Base-by-base conservation (phyloP, 352 stramenopile species). In the Thalassiosira mediterranea region DNA sequence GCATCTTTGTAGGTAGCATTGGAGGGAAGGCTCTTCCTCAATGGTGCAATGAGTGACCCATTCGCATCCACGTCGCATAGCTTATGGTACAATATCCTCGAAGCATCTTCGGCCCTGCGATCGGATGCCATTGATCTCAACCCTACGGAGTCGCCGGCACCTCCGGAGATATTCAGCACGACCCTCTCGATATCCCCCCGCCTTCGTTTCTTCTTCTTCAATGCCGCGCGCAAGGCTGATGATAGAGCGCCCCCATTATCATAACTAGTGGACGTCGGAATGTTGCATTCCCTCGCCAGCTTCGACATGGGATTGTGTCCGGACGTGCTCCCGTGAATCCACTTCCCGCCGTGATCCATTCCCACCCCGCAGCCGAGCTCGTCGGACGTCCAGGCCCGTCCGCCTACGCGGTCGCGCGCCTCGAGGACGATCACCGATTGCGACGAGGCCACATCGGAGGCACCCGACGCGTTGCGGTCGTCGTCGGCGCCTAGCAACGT, bases 321-420 rank as follows among this genome's bases (percentile, higher is more conserved):
- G 13, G 51, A 59, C 51, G 51, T 59, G 28, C 51, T 59, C 21
- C 51, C 51, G 28, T 59, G 51, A 5, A 59, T 38, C 51, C 51
- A 59, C 28, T 38, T 31, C 4, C 13, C 51, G 4, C 51, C 51
- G 51, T 59, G 51, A 21, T 59, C 51, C 21, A 59, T 7, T 17
- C 7, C 8, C 4, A 38, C 7, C 7, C 51, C 51, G 28, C 51
- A 59, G 4, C 19, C 7, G 4, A 59, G 28, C 28, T 59, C 51
- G 19, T 59, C 51, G 5, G 51, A 59, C 51, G 51, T 38, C 51
- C 25, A 59, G 19, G 28, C 51, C 5, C 51, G 51, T 17, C 51
- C 51, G 7, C 51, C 51, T 40, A 59, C 19, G 19, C 51, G 19
- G 17, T 38, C 51, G 13, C 51, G 13, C 5, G 51, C 51, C 19